These are phyloP conservation scores for Yamadazyma pseudoaaseri DNA, from an alignment of 1,139 yeast genomes.

Conservation along the genomic window DNA sequence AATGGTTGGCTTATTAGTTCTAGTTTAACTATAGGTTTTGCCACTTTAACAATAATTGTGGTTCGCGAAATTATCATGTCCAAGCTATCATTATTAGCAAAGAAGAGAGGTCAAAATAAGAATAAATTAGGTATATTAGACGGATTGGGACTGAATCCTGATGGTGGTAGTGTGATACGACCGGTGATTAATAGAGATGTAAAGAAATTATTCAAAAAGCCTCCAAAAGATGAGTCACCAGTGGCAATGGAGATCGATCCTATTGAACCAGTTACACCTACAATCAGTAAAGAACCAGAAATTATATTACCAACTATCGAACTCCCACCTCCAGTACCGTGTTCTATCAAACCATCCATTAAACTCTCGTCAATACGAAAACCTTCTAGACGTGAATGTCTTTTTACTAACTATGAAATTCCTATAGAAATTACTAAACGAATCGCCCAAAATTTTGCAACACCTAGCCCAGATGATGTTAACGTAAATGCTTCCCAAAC, in stretches of 20 bases:
- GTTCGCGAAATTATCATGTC: conserved; percentile 12
- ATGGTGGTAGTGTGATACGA: neutral
- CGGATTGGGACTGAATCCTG: neutral
- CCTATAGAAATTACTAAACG: conserved; percentile 42
- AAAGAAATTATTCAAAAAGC: neutral
- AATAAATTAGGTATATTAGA: neutral
- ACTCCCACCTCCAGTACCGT: neutral
- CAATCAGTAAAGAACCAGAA: too few relatives aligned
- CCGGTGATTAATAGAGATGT: neutral
- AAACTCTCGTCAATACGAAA: neutral
- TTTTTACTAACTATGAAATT: conserved; percentile 48
- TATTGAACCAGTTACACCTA: neutral
- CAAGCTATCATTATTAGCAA: conserved; percentile 52
- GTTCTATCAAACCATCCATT: neutral
- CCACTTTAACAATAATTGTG: too few relatives aligned
- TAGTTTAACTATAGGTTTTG: too few relatives aligned
- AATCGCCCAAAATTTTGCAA: conserved; percentile 55
- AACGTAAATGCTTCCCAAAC: conserved; percentile 63
- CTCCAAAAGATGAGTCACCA: neutral
- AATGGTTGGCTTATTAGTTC: too few relatives aligned
- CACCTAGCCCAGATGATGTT: conserved; percentile 84
- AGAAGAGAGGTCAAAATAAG: conserved; percentile 26
- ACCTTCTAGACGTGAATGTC: conserved; percentile 10
- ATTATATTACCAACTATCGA: neutral
- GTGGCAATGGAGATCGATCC: neutral